These are phyloP conservation scores for Heliophila coronopifolia DNA, from an alignment of 441 rosid species.

Conservation along the genomic window DNA sequence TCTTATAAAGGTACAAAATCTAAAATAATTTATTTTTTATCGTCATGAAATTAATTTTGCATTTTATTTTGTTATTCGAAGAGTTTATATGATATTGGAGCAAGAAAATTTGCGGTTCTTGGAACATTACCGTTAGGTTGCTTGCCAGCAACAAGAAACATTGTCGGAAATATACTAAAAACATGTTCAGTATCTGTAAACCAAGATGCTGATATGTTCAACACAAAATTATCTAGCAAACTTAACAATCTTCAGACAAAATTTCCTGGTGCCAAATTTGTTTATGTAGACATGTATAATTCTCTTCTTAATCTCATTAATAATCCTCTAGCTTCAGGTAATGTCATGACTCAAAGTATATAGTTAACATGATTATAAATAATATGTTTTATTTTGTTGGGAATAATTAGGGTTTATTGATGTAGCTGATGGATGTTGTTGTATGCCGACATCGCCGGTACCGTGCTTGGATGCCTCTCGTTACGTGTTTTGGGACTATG, in stretches of 20 bases:
- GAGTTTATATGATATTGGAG: conserved; percentile 21
- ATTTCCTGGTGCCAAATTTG: conserved; percentile 6
- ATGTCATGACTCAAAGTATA: background rate
- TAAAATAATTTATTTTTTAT: background rate
- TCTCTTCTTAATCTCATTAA: conserved; percentile 12
- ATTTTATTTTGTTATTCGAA: background rate
- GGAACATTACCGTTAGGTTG: conserved; percentile 25
- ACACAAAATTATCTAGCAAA: conserved; percentile 1
- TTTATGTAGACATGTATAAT: conserved; percentile 12
- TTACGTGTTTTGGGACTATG: conserved; percentile 26
- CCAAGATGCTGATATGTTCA: conserved; percentile 12
- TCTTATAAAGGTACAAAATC: conserved; percentile 8
- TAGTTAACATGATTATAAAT: no score
- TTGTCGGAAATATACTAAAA: background rate
- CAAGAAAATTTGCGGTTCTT: conserved; percentile 23
- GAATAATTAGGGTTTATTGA: background rate
- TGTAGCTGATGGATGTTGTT: conserved; percentile 15
- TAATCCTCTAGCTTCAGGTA: no score
- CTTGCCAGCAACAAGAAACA: conserved; percentile 18
- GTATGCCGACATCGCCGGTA: conserved; percentile 10
- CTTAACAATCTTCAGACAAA: background rate
- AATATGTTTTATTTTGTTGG: no score
- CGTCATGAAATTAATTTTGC: no score
- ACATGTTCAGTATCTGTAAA: conserved; percentile 1
- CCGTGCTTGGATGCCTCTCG: conserved; percentile 7